These are phyloP conservation scores for Apiospora kogelbergensis DNA, from an alignment of 2,329 filamentous ascomycete species.

Conservation along the genomic window DNA sequence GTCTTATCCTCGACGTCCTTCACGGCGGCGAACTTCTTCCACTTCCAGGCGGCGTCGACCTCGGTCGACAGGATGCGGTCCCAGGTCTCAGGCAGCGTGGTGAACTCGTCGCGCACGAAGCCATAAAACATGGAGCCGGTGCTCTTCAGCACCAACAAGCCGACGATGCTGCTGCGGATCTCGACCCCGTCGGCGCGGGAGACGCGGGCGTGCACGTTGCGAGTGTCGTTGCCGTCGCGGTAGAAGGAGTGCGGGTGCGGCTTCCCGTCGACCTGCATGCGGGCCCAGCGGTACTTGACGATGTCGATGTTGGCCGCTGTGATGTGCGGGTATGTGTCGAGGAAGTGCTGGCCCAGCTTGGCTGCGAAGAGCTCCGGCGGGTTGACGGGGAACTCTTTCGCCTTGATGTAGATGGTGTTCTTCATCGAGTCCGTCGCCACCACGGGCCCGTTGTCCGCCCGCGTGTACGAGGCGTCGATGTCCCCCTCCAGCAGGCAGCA, in stretches of 20 bases:
- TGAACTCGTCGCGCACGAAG: slow-evolving; percentile 91
- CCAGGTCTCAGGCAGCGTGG: slow-evolving; percentile 85
- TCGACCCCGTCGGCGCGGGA: slow-evolving; percentile 68
- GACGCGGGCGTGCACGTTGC: slow-evolving; percentile 74
- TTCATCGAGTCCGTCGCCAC: slow-evolving; percentile 98
- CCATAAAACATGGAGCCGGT: slow-evolving; percentile 95
- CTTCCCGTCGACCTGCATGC: slow-evolving; percentile 82
- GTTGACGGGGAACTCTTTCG: slow-evolving; percentile 88
- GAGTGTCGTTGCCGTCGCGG: slow-evolving; percentile 84
- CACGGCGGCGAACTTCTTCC: slow-evolving; percentile 69
- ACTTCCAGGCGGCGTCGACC: slow-evolving; percentile 83
- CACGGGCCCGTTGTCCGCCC: slow-evolving; percentile 90
- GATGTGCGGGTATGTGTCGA: slow-evolving; percentile 87
- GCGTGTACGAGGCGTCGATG: slow-evolving; percentile 86
- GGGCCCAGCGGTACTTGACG: slow-evolving; percentile 85
- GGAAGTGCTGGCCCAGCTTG: slow-evolving; percentile 83
- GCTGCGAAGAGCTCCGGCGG: slow-evolving; percentile 91
- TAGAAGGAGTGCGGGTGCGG: slow-evolving; percentile 94
- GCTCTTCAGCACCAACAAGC: slow-evolving; percentile 89
- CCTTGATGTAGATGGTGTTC: slow-evolving; percentile 93
- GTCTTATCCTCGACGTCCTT: slow-evolving; percentile 65
- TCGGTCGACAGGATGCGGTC: slow-evolving; percentile 95
- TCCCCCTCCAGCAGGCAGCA: slow-evolving; percentile 90
- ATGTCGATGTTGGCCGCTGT: slow-evolving; percentile 79
- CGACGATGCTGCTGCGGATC: slow-evolving; percentile 75